Base-by-base conservation (phyloP, 2,329 filamentous ascomycete genomes). In the Ascochyta clinopodiicola region DNA sequence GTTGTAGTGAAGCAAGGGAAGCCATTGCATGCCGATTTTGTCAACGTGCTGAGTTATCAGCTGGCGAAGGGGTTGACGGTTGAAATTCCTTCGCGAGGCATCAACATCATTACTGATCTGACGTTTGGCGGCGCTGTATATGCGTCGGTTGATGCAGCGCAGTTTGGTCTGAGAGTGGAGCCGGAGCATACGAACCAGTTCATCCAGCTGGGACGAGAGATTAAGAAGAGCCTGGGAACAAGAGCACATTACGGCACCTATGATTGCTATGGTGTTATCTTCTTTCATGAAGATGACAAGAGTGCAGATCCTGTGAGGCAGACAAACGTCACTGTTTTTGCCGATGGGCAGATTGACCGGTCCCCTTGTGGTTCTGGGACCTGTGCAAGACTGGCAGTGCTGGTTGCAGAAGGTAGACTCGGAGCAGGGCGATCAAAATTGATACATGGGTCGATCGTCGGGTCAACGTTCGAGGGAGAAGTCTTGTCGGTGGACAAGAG, bases 361-460 rank as follows among this genome's bases (percentile, higher is more conserved):
- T 61, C 49, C 2, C 59, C 59, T 10, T 59, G 59, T 24, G 52
- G 56, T 12, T 61, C 59, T n/a, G 56, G 56, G n/a, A 56, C 59
- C 5, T 48, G 49, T 35, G 52, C 59, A 25, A 45, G 52, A 43
- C 38, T 59, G 25, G 52, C 52, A 3, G 56, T 59, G 6, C 40
- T 57, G 31, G 35, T 51, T 1, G 57, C 54, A 6, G 43, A 60
- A 17, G 57, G 57, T 4, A 29, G 46, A 15, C 0, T 60, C 4
- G 43, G 43, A 22, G 42, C 44, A 6, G 54, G 46, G 19, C 37
- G 49, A 4, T 49, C 44, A 4, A 56, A 51, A 34, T 19, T 59
- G 22, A 25, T 61, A 38, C 56, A 61, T 21, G 76, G 22, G 2
- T 61, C 58, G 0, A 59, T 62, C 21, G 38, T 59, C n/a, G 52